Base-by-base conservation (phyloP, 2,329 filamentous ascomycete genomes). In the Monilinia polystroma region DNA sequence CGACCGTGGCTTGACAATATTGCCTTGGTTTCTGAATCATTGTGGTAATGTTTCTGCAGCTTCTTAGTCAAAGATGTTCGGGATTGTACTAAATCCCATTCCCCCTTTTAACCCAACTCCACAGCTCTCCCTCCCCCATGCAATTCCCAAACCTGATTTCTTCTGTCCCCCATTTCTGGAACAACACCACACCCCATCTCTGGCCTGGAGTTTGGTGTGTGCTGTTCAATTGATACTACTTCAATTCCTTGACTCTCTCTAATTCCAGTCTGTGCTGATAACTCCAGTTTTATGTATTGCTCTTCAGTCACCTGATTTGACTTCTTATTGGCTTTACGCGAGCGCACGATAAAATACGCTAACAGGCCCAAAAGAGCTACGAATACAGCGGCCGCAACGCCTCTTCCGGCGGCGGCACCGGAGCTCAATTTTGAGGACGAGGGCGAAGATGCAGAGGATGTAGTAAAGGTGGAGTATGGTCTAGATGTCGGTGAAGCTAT, bases 101-200 rank as follows among this genome's bases (percentile, higher is more conserved):
- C 3, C 38, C 7, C 35, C 20, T 55, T 4, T 38, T 20, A 38
- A 56, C 4, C 11, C 3, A 32, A 10, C 18, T 32, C 49, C 41
- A 23, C 35, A 43, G 10, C 26, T 10, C 29, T 23, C 14, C 20
- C n/a, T 20, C 12, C 26, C 20, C 26, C 62, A n/a, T 23, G 14
- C 29, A 64, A 32, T 43, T 64, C 63, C 52, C 63, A 49, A 29
- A 20, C 52, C 52, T 45, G 53, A 29, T 35, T 29, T 7, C 63
- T 58, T 41, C 20, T 16, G 12, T 57, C 63, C 3, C 47, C 32
- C 23, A 53, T 53, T 18, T 43, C 59, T n/a, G 5, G 12, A 18
- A 63, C 18, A 2, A 10, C 29, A 11, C 23, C 32, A 14, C n/a
- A 18, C 5, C 26, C 26, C 52, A 45, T 45, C 41, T 64, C 63